A percentile compares a stretch with the other conserved stretches of the same genome.
These are phyloP conservation scores for Hanseniaspora clermontiae DNA, from an alignment of 805 yeast species.

Conservation along the genomic window DNA sequence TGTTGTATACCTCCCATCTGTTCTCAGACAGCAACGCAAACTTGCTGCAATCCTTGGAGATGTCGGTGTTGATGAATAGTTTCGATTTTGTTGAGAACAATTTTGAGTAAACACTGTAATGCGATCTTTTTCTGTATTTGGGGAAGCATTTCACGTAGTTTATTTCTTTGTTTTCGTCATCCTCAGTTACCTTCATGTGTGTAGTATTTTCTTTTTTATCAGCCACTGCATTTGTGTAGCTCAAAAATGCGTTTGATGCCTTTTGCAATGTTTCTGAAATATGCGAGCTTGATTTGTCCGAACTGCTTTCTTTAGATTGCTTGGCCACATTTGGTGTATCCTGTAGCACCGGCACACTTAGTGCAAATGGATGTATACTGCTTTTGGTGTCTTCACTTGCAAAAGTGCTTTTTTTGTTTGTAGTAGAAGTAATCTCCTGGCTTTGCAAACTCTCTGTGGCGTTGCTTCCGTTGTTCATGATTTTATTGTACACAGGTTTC, in stretches of 20 bases:
- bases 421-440: background rate
- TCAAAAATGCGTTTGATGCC: background rate
- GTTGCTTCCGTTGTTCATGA: background rate
- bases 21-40: constrained; percentile 55
- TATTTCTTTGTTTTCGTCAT: constrained; percentile 41
- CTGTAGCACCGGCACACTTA: background rate
- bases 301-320: background rate
- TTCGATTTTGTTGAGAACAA: constrained; percentile 37
- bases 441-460: background rate
- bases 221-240: background rate
- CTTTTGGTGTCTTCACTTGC: background rate
- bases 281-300: background rate
- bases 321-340: too few species aligned
- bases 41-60: constrained; percentile 50
- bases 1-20: constrained; percentile 62
- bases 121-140: constrained; percentile 50
- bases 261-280: background rate
- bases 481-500: background rate
- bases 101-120: constrained; percentile 41
- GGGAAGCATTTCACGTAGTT: constrained; percentile 75
- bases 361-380: background rate
- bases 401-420: background rate
- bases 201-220: background rate
- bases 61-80: constrained; percentile 43
- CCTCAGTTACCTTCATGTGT: constrained; percentile 24